A percentile compares a stretch with the other conserved stretches of the same genome.
Conservation (phyloP, 371 early-diverging fungal species). For the Apophysomyces trapeziformis region DNA sequence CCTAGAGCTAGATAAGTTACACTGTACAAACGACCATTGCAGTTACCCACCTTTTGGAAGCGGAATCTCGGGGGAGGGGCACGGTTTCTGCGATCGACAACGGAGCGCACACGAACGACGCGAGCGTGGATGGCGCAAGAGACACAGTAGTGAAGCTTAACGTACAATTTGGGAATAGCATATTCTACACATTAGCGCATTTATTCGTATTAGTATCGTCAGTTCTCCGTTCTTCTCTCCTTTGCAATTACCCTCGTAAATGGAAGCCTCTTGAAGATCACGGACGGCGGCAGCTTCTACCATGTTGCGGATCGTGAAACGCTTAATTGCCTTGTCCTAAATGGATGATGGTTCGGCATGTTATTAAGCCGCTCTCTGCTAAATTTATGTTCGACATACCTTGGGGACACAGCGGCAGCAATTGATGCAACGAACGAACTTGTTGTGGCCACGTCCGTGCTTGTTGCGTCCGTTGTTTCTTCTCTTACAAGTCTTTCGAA, state of each 20-base stretch:
- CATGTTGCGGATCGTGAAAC: slow-evolving; percentile 97
- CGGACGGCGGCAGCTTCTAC: slow-evolving; percentile 98
- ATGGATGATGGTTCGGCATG: neutral
- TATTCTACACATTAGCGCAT: slow-evolving; percentile 60
- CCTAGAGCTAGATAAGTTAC: neutral
- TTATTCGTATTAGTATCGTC: neutral
- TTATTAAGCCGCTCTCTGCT: neutral
- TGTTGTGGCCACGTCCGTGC: slow-evolving; percentile 98
- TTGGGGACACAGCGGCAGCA: slow-evolving; percentile 98
- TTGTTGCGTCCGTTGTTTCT: slow-evolving; percentile 99
- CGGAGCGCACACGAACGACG: slow-evolving; percentile 97
- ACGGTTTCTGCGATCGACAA: slow-evolving; percentile 91
- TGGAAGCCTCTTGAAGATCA: slow-evolving; percentile 96
- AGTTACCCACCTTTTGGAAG: slow-evolving; percentile 62
- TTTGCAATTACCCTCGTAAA: slow-evolving; percentile 77
- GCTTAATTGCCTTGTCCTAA: slow-evolving; percentile 99
- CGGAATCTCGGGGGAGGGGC: slow-evolving; percentile 90
- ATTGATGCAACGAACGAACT: slow-evolving; percentile 98
- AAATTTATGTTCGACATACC: slow-evolving; percentile 24
- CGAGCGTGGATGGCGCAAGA: slow-evolving; percentile 98
- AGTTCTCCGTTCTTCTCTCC: neutral
- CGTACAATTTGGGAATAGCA: slow-evolving; percentile 97
- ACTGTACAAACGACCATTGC: neutral
- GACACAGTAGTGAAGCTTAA: slow-evolving; percentile 98
- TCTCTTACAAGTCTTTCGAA: slow-evolving; percentile 91